A percentile compares a stretch with the other conserved stretches of the same genome.
phyloP scores from a whole-genome alignment of 345 rosid genomes.

The Pseudoturritis turrita region DNA sequence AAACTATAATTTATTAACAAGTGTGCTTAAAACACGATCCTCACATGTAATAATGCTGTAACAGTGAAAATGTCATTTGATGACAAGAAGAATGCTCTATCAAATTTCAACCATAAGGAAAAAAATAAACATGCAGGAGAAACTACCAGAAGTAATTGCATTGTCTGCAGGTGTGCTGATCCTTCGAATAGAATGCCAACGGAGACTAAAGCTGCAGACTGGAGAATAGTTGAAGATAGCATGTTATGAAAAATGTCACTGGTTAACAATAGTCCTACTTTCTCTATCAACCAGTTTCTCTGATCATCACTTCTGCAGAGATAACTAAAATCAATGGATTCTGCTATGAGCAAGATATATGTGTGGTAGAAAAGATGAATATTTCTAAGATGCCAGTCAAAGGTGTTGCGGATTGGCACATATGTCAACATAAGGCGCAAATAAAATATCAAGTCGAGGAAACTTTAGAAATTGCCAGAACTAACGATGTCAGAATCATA shows the following conservation, averaged over 20 bases:
- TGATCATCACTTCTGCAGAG: not conserved
- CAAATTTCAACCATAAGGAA: conserved; percentile 4
- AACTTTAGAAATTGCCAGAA: not conserved
- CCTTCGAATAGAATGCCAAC: conserved; percentile 94
- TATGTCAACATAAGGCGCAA: no score
- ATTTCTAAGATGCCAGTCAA: conserved; percentile 1
- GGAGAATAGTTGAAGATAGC: conserved; percentile 30
- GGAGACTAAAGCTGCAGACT: conserved; percentile 93
- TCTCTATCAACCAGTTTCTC: not conserved
- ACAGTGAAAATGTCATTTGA: conserved; percentile 1
- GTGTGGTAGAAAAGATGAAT: not conserved
- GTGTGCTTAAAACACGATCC: conserved; percentile 6
- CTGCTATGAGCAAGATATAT: not conserved
- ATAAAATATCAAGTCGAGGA: not conserved
- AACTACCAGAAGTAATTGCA: conserved; percentile 80
- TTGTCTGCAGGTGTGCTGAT: conserved; percentile 83
- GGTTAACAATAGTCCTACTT: not conserved
- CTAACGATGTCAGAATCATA: not conserved
- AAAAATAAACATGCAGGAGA: not conserved
- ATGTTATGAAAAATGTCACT: conserved; percentile 10
- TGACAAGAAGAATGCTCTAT: conserved; percentile 1
- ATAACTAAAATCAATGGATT: not conserved
- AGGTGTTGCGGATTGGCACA: no score
- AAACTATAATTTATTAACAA: not conserved
- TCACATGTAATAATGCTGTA: not conserved